Evolutionary conservation across 257 asterid species (phyloP).

Genomic region (Verbena officinalis): DNA sequence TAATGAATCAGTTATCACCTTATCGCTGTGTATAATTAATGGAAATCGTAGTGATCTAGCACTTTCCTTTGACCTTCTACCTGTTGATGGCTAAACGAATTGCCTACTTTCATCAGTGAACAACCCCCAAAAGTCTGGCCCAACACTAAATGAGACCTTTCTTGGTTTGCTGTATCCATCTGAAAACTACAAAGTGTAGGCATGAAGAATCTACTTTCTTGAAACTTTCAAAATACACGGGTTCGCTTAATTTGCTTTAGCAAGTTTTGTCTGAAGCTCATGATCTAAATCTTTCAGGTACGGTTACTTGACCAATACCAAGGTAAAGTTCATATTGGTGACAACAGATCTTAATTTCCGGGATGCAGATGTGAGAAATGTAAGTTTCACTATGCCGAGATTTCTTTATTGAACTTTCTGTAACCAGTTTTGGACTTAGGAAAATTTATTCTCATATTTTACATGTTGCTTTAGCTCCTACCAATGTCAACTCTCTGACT

Average conservation of each 20-base stretch:
- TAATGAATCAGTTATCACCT: constrained; percentile 1
- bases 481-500: constrained; percentile 9
- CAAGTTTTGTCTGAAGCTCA: constrained; percentile 19
- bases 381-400: constrained; percentile 42
- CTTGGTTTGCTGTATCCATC: constrained; percentile 97
- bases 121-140: constrained; percentile 95
- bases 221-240: constrained; percentile 5
- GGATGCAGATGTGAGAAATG: constrained; percentile 93
- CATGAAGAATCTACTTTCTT: constrained; percentile 5
- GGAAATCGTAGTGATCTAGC: background rate
- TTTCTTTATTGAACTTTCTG: constrained; percentile 1
- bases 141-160: constrained; percentile 87
- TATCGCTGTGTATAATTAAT: constrained; percentile 5
- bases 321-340: constrained; percentile 95
- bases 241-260: constrained; percentile 12
- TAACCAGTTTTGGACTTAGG: too few species aligned
- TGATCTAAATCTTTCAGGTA: constrained; percentile 55
- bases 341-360: constrained; percentile 95
- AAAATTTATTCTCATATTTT: too few species aligned
- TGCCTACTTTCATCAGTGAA: constrained; percentile 61
- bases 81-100: constrained; percentile 7
- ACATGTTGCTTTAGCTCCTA: background rate
- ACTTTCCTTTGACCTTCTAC: background rate
- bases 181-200: constrained; percentile 98
- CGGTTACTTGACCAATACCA: constrained; percentile 95